Evolutionary conservation across 306 rosid genomes (phyloP).

Genomic region (Cicer yamashitae): DNA sequence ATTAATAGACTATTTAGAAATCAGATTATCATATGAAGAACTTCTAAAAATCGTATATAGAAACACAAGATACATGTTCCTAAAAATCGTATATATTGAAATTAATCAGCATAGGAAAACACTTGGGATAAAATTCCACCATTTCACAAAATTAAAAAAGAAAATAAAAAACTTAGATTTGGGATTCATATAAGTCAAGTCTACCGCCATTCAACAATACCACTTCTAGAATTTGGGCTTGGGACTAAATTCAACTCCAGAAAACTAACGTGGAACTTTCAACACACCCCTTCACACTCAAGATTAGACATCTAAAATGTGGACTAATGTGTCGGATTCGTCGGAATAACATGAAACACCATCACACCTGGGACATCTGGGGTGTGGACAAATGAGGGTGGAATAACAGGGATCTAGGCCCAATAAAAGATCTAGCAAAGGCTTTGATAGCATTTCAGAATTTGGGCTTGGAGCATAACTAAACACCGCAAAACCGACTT

Average conservation of each 20-base stretch:
- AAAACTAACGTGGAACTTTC: not conserved
- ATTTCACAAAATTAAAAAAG: not conserved
- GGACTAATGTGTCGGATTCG: no score
- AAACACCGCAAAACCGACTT: not conserved
- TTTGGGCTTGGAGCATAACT: not conserved
- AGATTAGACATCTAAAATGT: not conserved
- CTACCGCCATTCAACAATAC: not conserved
- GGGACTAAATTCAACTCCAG: not conserved
- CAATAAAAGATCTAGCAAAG: not conserved
- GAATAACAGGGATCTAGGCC: not conserved
- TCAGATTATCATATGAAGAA: conserved; percentile 29
- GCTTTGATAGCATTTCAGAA: not conserved
- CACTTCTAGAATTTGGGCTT: not conserved
- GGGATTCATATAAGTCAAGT: conserved; percentile 19
- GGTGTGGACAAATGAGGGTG: not conserved
- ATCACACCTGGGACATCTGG: not conserved
- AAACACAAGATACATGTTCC: conserved; percentile 10
- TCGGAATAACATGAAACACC: not conserved
- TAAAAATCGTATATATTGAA: not conserved
- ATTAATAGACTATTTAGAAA: conserved; percentile 17
- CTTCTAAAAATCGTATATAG: conserved; percentile 17
- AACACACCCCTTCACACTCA: not conserved
- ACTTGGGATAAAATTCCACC: not conserved
- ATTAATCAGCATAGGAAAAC: conserved; percentile 21
- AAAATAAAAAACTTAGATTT: conserved; percentile 1